A percentile compares a stretch with the other conserved stretches of the same genome.
phyloP scores from a whole-genome alignment of 176 grass and related monocot genomes.

The Melocanna baccifera region DNA sequence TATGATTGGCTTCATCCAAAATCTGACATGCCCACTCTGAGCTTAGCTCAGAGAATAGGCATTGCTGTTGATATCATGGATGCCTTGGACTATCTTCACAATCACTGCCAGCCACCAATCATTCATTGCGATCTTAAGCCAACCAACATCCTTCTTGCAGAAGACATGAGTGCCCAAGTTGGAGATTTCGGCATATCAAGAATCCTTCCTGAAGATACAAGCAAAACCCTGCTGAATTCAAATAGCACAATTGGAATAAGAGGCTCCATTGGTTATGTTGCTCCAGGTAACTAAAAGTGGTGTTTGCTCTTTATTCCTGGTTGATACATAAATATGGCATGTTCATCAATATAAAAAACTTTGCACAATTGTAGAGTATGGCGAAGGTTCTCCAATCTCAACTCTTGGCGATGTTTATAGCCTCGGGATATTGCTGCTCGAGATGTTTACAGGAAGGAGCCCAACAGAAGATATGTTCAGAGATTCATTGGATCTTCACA shows the following conservation, averaged over 20 bases:
- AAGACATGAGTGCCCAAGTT: conserved; percentile 37
- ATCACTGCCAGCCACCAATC: conserved; percentile 25
- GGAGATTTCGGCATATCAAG: conserved; percentile 43
- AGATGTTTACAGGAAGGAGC: conserved; percentile 27
- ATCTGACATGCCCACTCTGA: neutral
- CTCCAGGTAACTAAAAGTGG: conserved; percentile 31
- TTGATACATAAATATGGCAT: no score
- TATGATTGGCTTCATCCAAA: conserved; percentile 25
- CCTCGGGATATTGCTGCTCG: conserved; percentile 25
- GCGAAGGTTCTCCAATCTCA: neutral
- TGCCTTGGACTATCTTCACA: conserved; percentile 23
- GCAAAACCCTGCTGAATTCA: neutral
- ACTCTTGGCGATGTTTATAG: conserved; percentile 15
- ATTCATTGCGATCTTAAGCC: conserved; percentile 50
- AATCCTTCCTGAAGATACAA: conserved; percentile 11
- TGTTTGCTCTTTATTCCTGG: no score
- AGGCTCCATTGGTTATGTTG: conserved; percentile 42
- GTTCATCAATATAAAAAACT: no score
- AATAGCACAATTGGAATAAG: conserved; percentile 13
- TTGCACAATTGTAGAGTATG: neutral
- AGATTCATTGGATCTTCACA: conserved; percentile 11
- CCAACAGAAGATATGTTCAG: conserved; percentile 8
- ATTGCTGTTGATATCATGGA: neutral
- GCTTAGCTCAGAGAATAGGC: neutral
- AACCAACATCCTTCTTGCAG: conserved; percentile 49